Base-by-base conservation (phyloP, 192 early-diverging fungal species). In the Cladochytrium replicatum region DNA sequence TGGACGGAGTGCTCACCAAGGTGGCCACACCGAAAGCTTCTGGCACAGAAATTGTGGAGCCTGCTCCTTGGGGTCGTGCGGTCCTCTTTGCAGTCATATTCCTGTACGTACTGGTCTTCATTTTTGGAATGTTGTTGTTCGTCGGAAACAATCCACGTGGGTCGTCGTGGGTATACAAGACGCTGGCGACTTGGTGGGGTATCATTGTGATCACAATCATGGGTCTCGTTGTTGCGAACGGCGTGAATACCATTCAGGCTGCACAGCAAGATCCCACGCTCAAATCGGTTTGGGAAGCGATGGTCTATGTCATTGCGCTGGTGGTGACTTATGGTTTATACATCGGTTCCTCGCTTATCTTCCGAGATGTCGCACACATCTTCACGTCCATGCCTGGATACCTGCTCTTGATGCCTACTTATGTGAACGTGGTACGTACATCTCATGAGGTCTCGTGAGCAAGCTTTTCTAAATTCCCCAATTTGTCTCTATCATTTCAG, bases 131-230 rank as follows among this genome's bases (percentile, higher is more conserved):
- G 34, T 37, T 37, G 34, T 17, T 37, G 34, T 37, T 37, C 17
- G 34, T 37, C 34, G 34, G 34, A 37, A 37, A 37, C 34, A 37
- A 37, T 37, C 34, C 34, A 17, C 34, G 34, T 13, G 34, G 34
- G 17, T 37, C 34, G 13, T 37, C 34, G 34, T 37, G 34, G 34
- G 34, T 37, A 37, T 37, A 37, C 34, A 37, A 37, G 17, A 13
- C 17, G 13, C 17, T 37, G 17, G 34, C 34, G 13, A 17, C 13
- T 13, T 37, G 13, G 13, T 37, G 34, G 34, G 34, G 34, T 13
- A 37, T 37, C 13, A 37, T 37, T 13, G 17, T 37, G 13, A 37
- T 37, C 34, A 13, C 17, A 13, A 17, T 37, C 13, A 13, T 37
- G 34, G 34, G 13, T 17, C 17, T 37, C 13, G 17, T 37, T 37